Percentiles rank a stretch among this genome's conserved stretches.
These are phyloP conservation scores for Rhazya stricta DNA, from an alignment of 257 asterid species.

Conservation along the genomic window DNA sequence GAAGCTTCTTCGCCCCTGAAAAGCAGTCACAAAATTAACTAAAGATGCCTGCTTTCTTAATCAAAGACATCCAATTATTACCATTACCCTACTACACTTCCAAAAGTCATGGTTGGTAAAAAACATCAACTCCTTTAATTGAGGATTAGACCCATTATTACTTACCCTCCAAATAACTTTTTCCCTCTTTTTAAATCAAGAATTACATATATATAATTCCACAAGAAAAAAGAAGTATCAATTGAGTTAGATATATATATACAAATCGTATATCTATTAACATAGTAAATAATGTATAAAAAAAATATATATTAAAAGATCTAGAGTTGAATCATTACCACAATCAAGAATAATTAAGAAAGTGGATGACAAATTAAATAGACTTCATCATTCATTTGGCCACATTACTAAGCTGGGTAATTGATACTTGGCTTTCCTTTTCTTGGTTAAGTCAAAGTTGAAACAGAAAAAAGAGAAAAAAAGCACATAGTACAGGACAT, in stretches of 20 bases:
- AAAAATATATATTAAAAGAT: no score
- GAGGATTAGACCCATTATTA: no score
- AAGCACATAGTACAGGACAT: background rate
- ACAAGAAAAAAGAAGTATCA: no score
- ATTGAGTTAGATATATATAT: no score
- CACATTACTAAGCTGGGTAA: no score
- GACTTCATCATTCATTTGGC: no score
- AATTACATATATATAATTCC: background rate
- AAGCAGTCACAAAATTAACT: background rate
- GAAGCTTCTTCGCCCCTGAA: background rate
- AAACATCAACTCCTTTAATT: background rate
- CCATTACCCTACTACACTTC: background rate
- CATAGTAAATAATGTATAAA: no score
- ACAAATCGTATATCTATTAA: no score
- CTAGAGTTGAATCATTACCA: no score
- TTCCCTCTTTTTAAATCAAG: background rate
- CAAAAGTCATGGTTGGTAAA: conserved; percentile 9
- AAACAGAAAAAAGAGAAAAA: background rate
- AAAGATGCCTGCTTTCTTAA: background rate
- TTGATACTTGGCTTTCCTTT: background rate
- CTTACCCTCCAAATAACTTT: no score
- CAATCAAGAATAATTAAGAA: no score
- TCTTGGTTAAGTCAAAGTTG: background rate
- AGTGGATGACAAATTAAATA: no score
- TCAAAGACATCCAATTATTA: conserved; percentile 3